Evolutionary conservation across 2,329 filamentous ascomycete genomes (phyloP).

Genomic region (Fusarium bactridioides): DNA sequence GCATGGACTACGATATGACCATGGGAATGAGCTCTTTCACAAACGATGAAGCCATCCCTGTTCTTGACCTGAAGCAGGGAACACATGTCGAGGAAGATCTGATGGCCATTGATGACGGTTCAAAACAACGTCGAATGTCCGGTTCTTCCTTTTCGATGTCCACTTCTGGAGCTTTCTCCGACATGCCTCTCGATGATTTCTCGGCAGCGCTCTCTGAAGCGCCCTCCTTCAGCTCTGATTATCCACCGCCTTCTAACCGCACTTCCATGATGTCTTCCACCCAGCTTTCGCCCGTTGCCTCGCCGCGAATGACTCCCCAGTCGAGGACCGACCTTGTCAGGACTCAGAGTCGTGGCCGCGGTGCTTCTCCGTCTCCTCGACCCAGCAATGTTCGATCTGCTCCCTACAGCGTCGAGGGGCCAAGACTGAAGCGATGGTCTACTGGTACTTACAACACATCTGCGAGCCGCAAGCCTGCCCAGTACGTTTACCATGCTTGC

Average conservation of each 20-base stretch:
- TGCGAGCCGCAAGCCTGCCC: slow-evolving; percentile 63
- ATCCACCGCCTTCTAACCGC: slow-evolving; percentile 70
- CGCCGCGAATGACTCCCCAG: slow-evolving; percentile 71
- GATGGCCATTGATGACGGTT: slow-evolving; percentile 59
- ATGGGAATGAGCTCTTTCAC: slow-evolving; percentile 70
- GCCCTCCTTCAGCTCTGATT: slow-evolving; percentile 71
- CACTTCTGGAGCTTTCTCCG: slow-evolving; percentile 69
- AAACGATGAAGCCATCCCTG: slow-evolving; percentile 68
- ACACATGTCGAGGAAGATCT: slow-evolving; percentile 58
- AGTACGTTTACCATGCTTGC: slow-evolving; percentile 69
- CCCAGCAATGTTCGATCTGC: slow-evolving; percentile 69
- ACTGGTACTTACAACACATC: slow-evolving; percentile 74
- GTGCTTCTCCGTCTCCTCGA: slow-evolving; percentile 74
- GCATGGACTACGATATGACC: slow-evolving; percentile 63
- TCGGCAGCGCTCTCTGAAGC: slow-evolving; percentile 72
- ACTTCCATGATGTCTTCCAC: slow-evolving; percentile 76
- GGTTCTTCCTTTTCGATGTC: slow-evolving; percentile 79
- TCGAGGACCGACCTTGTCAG: slow-evolving; percentile 68
- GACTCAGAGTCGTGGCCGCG: slow-evolving; percentile 70
- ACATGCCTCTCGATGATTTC: slow-evolving; percentile 77
- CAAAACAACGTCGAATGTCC: slow-evolving; percentile 70
- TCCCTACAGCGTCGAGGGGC: slow-evolving; percentile 74
- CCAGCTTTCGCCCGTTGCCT: slow-evolving; percentile 76
- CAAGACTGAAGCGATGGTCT: slow-evolving; percentile 78
- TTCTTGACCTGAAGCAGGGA: slow-evolving; percentile 66